Conservation (phyloP, 495 filamentous ascomycete genomes). For the Penicillium canescens region DNA sequence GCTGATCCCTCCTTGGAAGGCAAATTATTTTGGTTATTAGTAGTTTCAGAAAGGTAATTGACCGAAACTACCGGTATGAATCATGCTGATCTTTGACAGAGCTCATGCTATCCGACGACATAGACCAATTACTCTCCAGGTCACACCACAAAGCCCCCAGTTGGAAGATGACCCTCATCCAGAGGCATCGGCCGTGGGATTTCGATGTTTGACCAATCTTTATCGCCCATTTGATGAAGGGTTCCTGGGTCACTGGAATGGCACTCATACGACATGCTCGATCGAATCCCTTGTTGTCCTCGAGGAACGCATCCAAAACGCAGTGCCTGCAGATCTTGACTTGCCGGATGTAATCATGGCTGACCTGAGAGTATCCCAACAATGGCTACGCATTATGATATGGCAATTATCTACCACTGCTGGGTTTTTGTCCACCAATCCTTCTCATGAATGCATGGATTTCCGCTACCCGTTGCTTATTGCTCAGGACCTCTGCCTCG, state of each 20-base stretch:
- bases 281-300: conserved; percentile 58
- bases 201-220: conserved; percentile 63
- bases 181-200: conserved; percentile 43
- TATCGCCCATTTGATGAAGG: conserved; percentile 73
- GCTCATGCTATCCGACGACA: conserved; percentile 74
- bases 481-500: conserved; percentile 65
- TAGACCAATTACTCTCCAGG: conserved; percentile 68
- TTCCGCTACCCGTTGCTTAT: conserved; percentile 71
- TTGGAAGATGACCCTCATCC: conserved; percentile 44
- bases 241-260: conserved; percentile 74
- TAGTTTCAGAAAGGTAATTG: conserved; percentile 66
- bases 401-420: conserved; percentile 65
- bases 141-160: conserved; percentile 63
- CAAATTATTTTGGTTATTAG: conserved; percentile 71
- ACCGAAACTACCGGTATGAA: background rate
- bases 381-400: conserved; percentile 74
- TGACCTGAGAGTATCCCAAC: conserved; percentile 68
- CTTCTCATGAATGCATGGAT: conserved; percentile 60
- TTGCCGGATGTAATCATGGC: conserved; percentile 61
- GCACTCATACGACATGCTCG: conserved; percentile 58
- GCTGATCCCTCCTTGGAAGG: conserved; percentile 21
- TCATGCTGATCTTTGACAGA: conserved; percentile 19
- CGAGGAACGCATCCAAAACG: conserved; percentile 65
- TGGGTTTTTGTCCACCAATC: conserved; percentile 51
- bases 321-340: conserved; percentile 61